Conservation (phyloP, 169 alveolate genomes). For the Cryptosporidium parvum region DNA sequence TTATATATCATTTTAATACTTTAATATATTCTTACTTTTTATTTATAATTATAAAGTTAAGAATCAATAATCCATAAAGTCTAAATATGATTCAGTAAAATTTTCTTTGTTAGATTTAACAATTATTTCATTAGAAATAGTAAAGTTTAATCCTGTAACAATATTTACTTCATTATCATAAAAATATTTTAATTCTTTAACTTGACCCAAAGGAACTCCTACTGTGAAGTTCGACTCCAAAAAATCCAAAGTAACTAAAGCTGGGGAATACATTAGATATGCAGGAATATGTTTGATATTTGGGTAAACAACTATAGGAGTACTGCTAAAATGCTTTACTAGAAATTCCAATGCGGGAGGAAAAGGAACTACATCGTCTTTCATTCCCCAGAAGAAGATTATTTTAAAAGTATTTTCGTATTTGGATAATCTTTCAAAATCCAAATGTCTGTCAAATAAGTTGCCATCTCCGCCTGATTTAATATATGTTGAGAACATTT, state of each 20-base stretch:
- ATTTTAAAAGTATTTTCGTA: background rate
- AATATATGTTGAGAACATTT: background rate
- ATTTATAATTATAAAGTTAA: background rate
- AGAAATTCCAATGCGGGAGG: constrained; percentile 32
- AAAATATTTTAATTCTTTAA: constrained; percentile 4
- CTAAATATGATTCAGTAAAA: background rate
- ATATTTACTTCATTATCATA: constrained; percentile 18
- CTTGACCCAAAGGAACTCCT: constrained; percentile 21
- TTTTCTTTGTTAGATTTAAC: background rate
- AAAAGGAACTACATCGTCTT: constrained; percentile 28
- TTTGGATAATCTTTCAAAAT: constrained; percentile 9
- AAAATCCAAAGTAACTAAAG: constrained; percentile 2
- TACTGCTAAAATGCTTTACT: background rate
- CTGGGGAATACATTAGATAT: background rate
- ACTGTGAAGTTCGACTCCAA: background rate
- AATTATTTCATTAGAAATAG: background rate
- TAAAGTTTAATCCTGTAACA: background rate
- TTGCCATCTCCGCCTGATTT: constrained; percentile 15
- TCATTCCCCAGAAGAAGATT: constrained; percentile 44
- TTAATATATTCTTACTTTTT: background rate
- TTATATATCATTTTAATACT: background rate
- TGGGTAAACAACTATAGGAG: constrained; percentile 48
- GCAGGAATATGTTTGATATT: constrained; percentile 14
- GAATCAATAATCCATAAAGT: background rate
- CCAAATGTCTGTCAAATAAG: constrained; percentile 19